Evolutionary conservation across 164 flowering plant genomes (phyloP).

Genomic region (Platanus orientalis): DNA sequence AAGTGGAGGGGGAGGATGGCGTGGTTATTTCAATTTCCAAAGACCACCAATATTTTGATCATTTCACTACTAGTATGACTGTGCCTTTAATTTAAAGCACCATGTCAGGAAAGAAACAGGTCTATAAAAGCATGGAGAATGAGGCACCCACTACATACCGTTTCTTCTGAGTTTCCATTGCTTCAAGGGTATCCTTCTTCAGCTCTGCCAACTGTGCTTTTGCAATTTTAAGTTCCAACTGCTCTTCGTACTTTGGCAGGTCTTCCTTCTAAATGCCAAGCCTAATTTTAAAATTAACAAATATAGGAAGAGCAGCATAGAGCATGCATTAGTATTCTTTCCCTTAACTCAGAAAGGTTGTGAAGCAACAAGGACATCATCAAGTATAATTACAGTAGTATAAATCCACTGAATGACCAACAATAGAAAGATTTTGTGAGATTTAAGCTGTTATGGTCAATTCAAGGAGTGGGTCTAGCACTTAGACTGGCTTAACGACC

Average conservation of each 20-base stretch:
- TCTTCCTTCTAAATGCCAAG: constrained; percentile 84
- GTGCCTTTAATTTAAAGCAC: not conserved
- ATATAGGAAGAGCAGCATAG: not conserved
- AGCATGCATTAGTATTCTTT: not conserved
- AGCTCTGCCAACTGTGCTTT: constrained; percentile 87
- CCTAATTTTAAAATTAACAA: constrained; percentile 30
- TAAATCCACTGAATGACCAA: not conserved
- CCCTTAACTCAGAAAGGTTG: not conserved
- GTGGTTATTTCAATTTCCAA: no score
- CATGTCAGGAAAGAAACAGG: not conserved
- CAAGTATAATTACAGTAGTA: not conserved
- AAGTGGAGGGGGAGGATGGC: no score
- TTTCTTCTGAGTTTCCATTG: constrained; percentile 95
- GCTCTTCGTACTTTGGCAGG: constrained; percentile 84
- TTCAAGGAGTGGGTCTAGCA: no score
- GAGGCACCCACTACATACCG: constrained; percentile 34
- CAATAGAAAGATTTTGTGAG: no score
- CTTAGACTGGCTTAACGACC: no score
- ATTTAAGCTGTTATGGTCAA: no score
- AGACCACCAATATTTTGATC: not conserved
- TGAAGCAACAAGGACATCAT: not conserved
- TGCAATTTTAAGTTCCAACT: constrained; percentile 73
- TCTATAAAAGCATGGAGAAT: not conserved
- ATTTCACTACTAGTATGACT: not conserved
- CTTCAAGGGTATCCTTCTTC: constrained; percentile 86